These are phyloP conservation scores for Conticribra guillardii DNA, from an alignment of 108 stramenopile genomes.

Conservation along the genomic window DNA sequence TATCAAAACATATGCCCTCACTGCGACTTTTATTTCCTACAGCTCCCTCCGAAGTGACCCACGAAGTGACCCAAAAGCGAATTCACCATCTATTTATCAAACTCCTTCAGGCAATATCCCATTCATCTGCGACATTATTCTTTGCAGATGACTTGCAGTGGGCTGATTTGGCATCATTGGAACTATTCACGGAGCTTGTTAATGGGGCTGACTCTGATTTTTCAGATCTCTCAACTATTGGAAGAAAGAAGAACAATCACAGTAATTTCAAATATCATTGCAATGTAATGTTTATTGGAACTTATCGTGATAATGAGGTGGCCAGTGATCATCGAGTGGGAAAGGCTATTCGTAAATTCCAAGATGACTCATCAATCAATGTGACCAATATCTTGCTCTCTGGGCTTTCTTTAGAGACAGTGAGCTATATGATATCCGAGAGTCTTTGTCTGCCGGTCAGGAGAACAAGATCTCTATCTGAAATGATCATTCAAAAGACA, in stretches of 20 bases:
- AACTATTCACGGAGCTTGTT: conserved; percentile 49
- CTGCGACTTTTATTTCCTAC: too few species aligned
- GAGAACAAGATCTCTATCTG: conserved; percentile 20
- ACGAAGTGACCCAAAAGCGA: conserved; percentile 20
- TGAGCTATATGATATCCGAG: conserved; percentile 29
- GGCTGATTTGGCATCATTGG: conserved; percentile 56
- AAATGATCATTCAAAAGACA: conserved; percentile 27
- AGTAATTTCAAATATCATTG: too few species aligned
- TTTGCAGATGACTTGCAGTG: conserved; percentile 74
- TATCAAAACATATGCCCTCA: too few species aligned
- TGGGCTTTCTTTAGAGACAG: conserved; percentile 13
- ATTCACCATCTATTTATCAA: conserved; percentile 20
- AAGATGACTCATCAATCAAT: conserved; percentile 13
- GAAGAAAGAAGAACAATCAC: neutral
- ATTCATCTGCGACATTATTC: conserved; percentile 33
- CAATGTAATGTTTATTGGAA: conserved; percentile 47
- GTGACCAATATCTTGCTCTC: conserved; percentile 18
- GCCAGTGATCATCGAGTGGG: conserved; percentile 17
- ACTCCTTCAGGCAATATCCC: conserved; percentile 13
- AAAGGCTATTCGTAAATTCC: conserved; percentile 7
- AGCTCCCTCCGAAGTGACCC: too few species aligned
- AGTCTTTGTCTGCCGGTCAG: conserved; percentile 19
- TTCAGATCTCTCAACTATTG: neutral
- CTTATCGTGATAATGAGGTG: conserved; percentile 61
- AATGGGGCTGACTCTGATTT: conserved; percentile 24